phyloP scores from a whole-genome alignment of 345 rosid species.

The Syzygium aqueum region DNA sequence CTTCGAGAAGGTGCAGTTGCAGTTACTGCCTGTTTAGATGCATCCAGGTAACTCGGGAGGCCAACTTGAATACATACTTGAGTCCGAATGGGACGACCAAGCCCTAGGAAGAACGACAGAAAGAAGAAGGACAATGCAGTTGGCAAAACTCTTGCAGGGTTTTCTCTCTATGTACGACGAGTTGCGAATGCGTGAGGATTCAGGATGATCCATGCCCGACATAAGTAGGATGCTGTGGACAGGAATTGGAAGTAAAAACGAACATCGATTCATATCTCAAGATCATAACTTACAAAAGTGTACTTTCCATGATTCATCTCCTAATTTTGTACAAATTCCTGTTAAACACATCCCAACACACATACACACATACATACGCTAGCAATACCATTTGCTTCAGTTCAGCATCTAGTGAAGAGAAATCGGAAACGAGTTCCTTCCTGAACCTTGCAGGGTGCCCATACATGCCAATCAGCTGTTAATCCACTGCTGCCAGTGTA shows the following conservation, averaged over 20 bases:
- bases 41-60: not conserved
- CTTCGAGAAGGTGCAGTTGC: not conserved
- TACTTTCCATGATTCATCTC: not conserved
- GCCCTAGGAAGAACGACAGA: not conserved
- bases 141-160: not conserved
- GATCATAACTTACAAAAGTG: not conserved
- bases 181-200: not conserved
- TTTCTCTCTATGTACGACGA: not conserved
- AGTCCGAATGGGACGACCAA: not conserved
- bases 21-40: not conserved
- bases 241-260: not conserved
- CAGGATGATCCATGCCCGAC: not conserved
- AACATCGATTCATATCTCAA: not conserved
- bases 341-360: not conserved
- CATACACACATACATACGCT: not conserved
- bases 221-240: not conserved
- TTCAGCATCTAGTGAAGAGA: not conserved
- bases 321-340: not conserved
- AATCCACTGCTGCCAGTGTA: not conserved
- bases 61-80: not conserved
- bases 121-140: not conserved
- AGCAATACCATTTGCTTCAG: not conserved
- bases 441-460: not conserved
- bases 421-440: not conserved
- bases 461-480: not conserved